Evolutionary conservation across 306 rosid genomes (phyloP).

Genomic region (Vigna nakashimae): DNA sequence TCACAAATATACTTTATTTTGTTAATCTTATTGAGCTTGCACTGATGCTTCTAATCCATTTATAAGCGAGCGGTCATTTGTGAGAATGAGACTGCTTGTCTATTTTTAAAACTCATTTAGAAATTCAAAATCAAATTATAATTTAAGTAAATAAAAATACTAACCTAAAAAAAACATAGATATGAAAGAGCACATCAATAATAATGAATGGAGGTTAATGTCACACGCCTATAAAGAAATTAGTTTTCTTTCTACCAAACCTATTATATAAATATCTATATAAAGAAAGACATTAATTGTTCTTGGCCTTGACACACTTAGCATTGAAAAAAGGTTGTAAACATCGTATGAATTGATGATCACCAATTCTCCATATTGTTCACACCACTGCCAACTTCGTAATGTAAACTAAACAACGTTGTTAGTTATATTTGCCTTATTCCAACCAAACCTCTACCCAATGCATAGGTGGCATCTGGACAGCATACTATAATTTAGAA

Average conservation of each 20-base stretch:
- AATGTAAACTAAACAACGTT: not conserved
- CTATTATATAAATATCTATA: not conserved
- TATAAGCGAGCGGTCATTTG: too few species aligned
- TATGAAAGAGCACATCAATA: too few species aligned
- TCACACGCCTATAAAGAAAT: not conserved
- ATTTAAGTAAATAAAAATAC: too few species aligned
- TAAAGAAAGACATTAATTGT: not conserved
- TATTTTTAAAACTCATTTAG: too few species aligned
- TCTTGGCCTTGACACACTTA: not conserved
- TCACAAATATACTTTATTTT: too few species aligned
- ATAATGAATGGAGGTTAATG: not conserved
- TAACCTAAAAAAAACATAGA: too few species aligned
- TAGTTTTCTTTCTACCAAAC: not conserved
- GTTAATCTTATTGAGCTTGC: too few species aligned
- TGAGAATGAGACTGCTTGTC: too few species aligned
- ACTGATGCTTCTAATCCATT: too few species aligned
- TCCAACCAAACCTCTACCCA: conserved; percentile 2
- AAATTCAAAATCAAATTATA: too few species aligned
- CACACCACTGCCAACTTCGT: not conserved
- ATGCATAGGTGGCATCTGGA: not conserved
- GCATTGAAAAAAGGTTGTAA: not conserved
- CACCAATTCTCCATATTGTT: not conserved
- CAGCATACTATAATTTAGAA: not conserved
- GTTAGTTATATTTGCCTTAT: not conserved
- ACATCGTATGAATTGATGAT: not conserved